phyloP scores from a whole-genome alignment of 257 asterid genomes.

The Coffea eugenioides region DNA sequence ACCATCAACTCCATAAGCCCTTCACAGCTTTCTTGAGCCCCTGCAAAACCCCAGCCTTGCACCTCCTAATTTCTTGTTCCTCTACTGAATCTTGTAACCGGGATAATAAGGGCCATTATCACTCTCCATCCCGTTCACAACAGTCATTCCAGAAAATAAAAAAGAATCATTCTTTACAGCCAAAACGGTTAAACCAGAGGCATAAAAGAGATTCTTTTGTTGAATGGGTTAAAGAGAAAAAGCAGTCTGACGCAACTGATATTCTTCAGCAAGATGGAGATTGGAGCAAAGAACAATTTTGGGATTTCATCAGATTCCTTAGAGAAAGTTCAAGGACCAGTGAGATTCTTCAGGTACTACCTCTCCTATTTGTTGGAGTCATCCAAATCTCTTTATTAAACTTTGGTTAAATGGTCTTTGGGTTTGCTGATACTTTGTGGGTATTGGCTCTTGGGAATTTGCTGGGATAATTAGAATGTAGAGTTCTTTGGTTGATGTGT shows the following conservation, averaged over 20 bases:
- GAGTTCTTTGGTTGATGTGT: background rate
- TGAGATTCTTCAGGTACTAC: constrained; percentile 21
- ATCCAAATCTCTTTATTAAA: background rate
- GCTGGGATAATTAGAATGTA: background rate
- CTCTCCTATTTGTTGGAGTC: background rate
- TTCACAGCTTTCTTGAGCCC: background rate
- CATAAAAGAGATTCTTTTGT: background rate
- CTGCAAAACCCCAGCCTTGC: background rate
- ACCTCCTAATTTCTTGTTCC: constrained; percentile 1
- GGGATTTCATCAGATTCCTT: constrained; percentile 27
- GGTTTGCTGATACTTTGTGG: background rate
- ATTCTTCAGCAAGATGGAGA: constrained; percentile 25
- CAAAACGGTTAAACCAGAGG: background rate
- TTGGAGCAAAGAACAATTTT: constrained; percentile 27
- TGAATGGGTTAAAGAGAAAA: background rate
- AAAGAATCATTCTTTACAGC: background rate
- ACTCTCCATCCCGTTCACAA: background rate
- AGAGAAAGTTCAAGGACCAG: constrained; percentile 18
- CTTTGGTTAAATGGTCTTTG: background rate
- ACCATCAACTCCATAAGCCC: background rate
- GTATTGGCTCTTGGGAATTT: background rate
- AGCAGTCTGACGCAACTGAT: constrained; percentile 13
- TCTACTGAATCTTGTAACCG: background rate
- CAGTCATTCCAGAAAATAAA: constrained; percentile 3
- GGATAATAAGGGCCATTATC: no score